Percentiles rank a stretch among this genome's conserved stretches.
phyloP scores from a whole-genome alignment of 2,329 filamentous ascomycete species.

The Nakataea oryzae region DNA sequence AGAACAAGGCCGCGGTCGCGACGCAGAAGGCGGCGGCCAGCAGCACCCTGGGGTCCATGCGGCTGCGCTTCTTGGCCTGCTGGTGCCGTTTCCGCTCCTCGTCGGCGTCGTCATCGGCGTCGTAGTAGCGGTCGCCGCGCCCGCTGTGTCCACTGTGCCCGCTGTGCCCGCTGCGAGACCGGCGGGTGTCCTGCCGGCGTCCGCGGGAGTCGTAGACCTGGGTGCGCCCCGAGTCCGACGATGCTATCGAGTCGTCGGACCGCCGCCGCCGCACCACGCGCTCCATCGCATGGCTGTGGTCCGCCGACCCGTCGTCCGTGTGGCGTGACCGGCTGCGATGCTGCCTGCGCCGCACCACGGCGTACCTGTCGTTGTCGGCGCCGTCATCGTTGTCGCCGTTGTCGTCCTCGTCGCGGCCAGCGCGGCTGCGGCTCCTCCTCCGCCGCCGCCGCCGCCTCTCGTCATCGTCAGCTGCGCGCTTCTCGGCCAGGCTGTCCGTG shows the following conservation, averaged over 20 bases:
- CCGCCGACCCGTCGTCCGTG: constrained; percentile 25
- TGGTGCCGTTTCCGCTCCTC: neutral
- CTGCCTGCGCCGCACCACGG: constrained; percentile 10
- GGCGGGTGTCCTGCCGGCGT: neutral
- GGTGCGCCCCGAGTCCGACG: neutral
- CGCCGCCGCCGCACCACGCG: constrained; percentile 2
- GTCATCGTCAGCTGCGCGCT: no score
- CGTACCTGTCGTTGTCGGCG: neutral
- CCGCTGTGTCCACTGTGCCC: neutral
- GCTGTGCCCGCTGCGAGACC: neutral
- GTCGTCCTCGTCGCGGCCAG: neutral
- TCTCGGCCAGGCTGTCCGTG: no score
- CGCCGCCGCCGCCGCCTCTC: no score
- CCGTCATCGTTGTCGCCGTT: no score
- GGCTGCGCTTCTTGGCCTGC: neutral
- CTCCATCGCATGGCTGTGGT: no score
- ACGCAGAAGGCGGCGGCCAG: neutral
- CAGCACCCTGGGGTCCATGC: neutral
- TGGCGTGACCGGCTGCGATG: constrained; percentile 36
- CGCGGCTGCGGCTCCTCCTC: neutral
- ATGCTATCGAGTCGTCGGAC: neutral
- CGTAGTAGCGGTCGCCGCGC: constrained; percentile 30
- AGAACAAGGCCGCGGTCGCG: neutral
- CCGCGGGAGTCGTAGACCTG: neutral
- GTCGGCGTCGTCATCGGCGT: constrained; percentile 13